Evolutionary conservation across 73 alveolate genomes (phyloP).

Genomic region (Diophrys appendiculata): DNA sequence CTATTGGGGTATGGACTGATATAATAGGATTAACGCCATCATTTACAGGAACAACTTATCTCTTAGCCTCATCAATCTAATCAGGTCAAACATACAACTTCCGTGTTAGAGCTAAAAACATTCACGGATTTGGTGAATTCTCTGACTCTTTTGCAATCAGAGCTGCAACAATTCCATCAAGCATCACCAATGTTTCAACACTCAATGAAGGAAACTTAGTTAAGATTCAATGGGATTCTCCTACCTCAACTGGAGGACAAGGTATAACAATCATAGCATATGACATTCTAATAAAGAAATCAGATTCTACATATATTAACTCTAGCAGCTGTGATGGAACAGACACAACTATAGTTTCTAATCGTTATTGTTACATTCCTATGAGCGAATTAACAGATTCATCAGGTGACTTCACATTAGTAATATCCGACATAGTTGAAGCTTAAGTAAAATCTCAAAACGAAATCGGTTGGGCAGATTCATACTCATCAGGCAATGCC

Average conservation of each 20-base stretch:
- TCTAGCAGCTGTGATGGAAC: constrained; percentile 1
- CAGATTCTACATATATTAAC: neutral
- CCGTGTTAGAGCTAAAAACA: constrained; percentile 52
- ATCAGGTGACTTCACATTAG: neutral
- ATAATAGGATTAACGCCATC: constrained; percentile 23
- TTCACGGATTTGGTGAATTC: constrained; percentile 35
- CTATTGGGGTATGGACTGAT: constrained; percentile 10
- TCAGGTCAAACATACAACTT: constrained; percentile 35
- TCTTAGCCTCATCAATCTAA: neutral
- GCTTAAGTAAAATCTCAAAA: constrained; percentile 1
- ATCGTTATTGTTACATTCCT: constrained; percentile 2
- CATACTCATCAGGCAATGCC: neutral
- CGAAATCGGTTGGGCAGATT: constrained; percentile 21
- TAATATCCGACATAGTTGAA: neutral
- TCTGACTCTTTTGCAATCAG: neutral
- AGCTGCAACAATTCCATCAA: constrained; percentile 39
- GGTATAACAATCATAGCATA: constrained; percentile 24
- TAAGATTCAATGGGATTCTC: constrained; percentile 33
- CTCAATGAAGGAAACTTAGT: constrained; percentile 5
- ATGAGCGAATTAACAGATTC: constrained; percentile 3
- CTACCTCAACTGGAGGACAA: constrained; percentile 10
- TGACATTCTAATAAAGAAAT: neutral
- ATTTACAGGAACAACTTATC: neutral
- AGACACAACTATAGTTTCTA: neutral
- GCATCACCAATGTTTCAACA: constrained; percentile 24